Evolutionary conservation across 106 monocot species (phyloP).

Genomic region (Hemerocallis citrina): DNA sequence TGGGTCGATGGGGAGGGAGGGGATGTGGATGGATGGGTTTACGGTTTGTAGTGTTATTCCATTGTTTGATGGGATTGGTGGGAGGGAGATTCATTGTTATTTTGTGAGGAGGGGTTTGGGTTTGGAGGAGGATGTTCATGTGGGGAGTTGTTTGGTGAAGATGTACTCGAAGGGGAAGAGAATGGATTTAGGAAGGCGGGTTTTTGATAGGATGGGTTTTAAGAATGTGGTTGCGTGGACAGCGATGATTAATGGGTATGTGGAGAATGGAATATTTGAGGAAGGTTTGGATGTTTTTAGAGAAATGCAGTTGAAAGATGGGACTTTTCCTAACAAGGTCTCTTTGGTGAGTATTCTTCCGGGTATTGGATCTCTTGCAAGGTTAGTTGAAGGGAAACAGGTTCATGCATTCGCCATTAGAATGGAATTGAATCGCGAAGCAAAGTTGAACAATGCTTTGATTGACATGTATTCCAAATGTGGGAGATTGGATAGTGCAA

Average conservation of each 20-base stretch:
- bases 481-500: slow-evolving; percentile 44
- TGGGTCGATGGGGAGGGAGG: slow-evolving; percentile 35
- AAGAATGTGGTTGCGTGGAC: slow-evolving; percentile 73
- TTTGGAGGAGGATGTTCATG: slow-evolving; percentile 36
- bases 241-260: slow-evolving; percentile 59
- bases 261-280: slow-evolving; percentile 35
- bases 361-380: slow-evolving; percentile 44
- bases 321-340: slow-evolving; percentile 39
- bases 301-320: slow-evolving; percentile 31
- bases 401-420: slow-evolving; percentile 51
- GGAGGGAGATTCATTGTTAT: slow-evolving; percentile 58
- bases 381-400: slow-evolving; percentile 42
- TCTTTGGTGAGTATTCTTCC: slow-evolving; percentile 56
- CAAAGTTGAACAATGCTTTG: slow-evolving; percentile 69
- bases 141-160: slow-evolving; percentile 50
- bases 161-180: slow-evolving; percentile 42
- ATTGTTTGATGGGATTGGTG: slow-evolving; percentile 4
- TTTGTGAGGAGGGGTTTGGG: slow-evolving; percentile 33
- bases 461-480: slow-evolving; percentile 76
- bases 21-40: slow-evolving; percentile 43
- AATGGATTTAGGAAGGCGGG: slow-evolving; percentile 26
- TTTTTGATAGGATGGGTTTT: slow-evolving; percentile 39
- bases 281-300: slow-evolving; percentile 48
- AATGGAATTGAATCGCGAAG: slow-evolving; percentile 17
- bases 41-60: slow-evolving; percentile 51